Percentiles rank a stretch among this genome's conserved stretches.
Evolutionary conservation across 768 basidiomycete species (phyloP).

Genomic region (Trametes cinnabarina): DNA sequence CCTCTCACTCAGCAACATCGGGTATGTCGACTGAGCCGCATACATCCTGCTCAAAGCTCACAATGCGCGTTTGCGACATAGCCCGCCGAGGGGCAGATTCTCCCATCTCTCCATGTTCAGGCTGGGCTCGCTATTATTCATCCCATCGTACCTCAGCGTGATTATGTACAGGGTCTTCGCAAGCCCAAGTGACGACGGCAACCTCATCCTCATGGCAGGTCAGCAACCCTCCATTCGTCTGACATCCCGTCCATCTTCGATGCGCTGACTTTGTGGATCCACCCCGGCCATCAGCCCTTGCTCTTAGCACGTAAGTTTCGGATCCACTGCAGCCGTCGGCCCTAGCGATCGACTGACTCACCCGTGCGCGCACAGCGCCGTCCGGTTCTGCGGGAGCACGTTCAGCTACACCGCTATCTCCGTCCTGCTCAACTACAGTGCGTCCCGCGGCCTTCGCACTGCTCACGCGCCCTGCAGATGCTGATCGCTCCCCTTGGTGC

Average conservation of each 20-base stretch:
- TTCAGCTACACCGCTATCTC: conserved; percentile 91
- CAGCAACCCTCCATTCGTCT: conserved; percentile 27
- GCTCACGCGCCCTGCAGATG: neutral
- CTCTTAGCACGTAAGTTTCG: conserved; percentile 73
- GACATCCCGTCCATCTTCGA: neutral
- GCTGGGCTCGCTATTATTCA: conserved; percentile 79
- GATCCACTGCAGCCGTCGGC: conserved; percentile 38
- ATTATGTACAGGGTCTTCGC: conserved; percentile 72
- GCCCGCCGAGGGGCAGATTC: conserved; percentile 78
- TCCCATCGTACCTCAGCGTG: conserved; percentile 86
- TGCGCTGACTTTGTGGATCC: neutral
- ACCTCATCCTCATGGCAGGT: conserved; percentile 80
- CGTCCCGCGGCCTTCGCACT: conserved; percentile 23
- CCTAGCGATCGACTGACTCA: conserved; percentile 66
- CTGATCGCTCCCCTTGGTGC: neutral
- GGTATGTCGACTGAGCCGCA: conserved; percentile 22
- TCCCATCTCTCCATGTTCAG: conserved; percentile 90
- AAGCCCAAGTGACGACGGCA: conserved; percentile 65
- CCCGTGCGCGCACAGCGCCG: conserved; percentile 48
- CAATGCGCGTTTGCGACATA: conserved; percentile 29
- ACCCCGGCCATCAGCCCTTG: conserved; percentile 47
- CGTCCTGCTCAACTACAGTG: conserved; percentile 84
- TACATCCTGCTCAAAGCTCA: too few species aligned
- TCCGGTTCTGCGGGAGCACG: conserved; percentile 84
- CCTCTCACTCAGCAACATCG: conserved; percentile 32